Evolutionary conservation across 1,284 basidiomycete genomes (phyloP), one percentile per base, ranked within the genome.

Genomic region (Rhodotorula sp.): DNA sequence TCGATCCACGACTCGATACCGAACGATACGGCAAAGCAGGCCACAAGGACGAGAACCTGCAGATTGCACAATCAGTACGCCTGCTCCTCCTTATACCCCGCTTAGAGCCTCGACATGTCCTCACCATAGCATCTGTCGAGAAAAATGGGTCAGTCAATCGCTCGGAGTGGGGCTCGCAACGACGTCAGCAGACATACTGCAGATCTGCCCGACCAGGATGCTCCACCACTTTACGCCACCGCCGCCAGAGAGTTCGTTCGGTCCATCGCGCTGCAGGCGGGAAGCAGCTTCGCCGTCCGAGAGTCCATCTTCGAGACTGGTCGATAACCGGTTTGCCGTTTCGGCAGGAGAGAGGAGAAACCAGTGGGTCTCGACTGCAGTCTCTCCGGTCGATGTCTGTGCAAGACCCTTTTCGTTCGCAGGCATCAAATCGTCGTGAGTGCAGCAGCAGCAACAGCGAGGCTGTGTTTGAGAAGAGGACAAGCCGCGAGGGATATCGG

Each of bases 21-120:
- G 69, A 89, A 87, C 7, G 87, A 88, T n/a, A 89, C 84, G 14
- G 85, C 85, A 82, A 89, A 84, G 46, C 87, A 87, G 49, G 85
- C 85, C 67, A 89, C 81, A 64, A 87, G 80, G 6, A 85, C 82
- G 59, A 75, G 66, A 5, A 75, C 54, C 54, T 56, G 23, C 54
- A 26, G 31, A 26, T 15, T 16, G 26, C 49, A 20, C 49, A 2
- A 23, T 51, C 49, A 51, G 49, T 51, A 14, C 39, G 39, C 39
- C 39, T 43, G 39, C 39, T 43, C 39, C 12, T 43, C 23, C 49
- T 51, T 23, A 18, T 20, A 23, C 5, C 20, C 20, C 49, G 15
- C 2, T 20, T 18, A 23, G 7, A 6, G 49, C 18, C 49, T 23
- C 18, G 20, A 7, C 49, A 51, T 51, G 18, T 15, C 3, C 26